These are phyloP conservation scores for Vaccinium vitisidaea DNA, from an alignment of 148 eudicot genomes.

Conservation along the genomic window DNA sequence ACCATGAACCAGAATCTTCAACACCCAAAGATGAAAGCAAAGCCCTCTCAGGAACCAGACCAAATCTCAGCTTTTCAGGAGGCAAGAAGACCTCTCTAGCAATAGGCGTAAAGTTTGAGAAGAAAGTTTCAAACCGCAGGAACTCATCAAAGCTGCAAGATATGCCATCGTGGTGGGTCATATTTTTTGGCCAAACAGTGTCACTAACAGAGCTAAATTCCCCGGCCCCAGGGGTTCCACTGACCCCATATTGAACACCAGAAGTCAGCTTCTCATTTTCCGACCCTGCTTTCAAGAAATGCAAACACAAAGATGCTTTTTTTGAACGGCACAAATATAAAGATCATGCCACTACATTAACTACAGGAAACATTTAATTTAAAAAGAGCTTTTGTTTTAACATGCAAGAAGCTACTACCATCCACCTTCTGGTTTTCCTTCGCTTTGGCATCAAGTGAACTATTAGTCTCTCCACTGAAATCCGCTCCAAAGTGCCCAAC, in stretches of 20 bases:
- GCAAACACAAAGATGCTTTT: neutral
- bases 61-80: constrained; percentile 75
- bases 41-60: constrained; percentile 55
- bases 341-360: constrained; percentile 15
- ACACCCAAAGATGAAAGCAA: constrained; percentile 54
- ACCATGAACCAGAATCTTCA: constrained; percentile 61
- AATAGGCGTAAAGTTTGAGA: constrained; percentile 45
- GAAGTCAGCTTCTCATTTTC: constrained; percentile 48
- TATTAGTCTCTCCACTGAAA: constrained; percentile 40
- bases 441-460: constrained; percentile 34
- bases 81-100: constrained; percentile 70
- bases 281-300: constrained; percentile 36
- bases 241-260: constrained; percentile 38
- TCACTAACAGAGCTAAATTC: constrained; percentile 49
- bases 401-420: constrained; percentile 40
- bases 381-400: constrained; percentile 12
- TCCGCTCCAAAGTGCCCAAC: constrained; percentile 31
- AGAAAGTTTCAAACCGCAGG: constrained; percentile 52
- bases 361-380: constrained; percentile 15
- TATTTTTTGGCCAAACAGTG: constrained; percentile 31
- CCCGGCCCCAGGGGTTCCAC: constrained; percentile 45
- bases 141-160: constrained; percentile 60
- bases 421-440: constrained; percentile 56
- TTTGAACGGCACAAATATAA: neutral
- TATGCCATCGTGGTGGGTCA: constrained; percentile 27